These are phyloP conservation scores for Suaeda aralocaspica DNA, from an alignment of 148 eudicot species.

Conservation along the genomic window DNA sequence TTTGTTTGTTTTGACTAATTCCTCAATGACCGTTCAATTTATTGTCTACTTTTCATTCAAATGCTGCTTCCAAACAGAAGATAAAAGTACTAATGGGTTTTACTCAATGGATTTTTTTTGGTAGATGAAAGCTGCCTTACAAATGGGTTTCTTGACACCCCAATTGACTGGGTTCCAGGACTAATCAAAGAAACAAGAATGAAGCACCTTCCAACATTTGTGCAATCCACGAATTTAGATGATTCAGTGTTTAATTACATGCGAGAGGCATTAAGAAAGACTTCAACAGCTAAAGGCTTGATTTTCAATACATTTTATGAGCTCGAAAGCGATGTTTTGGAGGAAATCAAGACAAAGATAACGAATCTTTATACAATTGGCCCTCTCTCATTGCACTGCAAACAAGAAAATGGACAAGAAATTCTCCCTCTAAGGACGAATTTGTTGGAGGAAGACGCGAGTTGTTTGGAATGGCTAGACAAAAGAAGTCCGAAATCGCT, in stretches of 20 bases:
- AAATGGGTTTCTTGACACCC: conserved; percentile 17
- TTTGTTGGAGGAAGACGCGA: conserved; percentile 40
- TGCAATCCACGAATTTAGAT: conserved; percentile 1
- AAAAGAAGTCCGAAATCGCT: conserved; percentile 26
- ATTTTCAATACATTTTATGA: conserved; percentile 22
- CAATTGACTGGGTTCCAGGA: conserved; percentile 22
- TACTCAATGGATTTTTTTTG: neutral
- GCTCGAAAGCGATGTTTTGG: conserved; percentile 13
- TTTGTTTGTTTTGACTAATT: too few species aligned
- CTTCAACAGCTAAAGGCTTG: neutral
- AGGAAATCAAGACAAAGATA: conserved; percentile 13
- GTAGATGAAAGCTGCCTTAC: conserved; percentile 14
- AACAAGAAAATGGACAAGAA: neutral
- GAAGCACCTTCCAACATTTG: conserved; percentile 17
- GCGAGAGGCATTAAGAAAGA: neutral
- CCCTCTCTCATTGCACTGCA: conserved; percentile 13
- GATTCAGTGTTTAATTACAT: conserved; percentile 10
- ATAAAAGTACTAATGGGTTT: too few species aligned
- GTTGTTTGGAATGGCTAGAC: conserved; percentile 48
- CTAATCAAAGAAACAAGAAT: conserved; percentile 15
- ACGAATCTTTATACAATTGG: conserved; percentile 15
- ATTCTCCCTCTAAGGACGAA: conserved; percentile 19
- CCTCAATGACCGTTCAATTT: too few species aligned
- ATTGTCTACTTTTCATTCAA: too few species aligned
- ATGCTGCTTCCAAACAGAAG: too few species aligned